Base-by-base conservation (phyloP, 2,329 filamentous ascomycete species). In the Nigrospora oryzae region DNA sequence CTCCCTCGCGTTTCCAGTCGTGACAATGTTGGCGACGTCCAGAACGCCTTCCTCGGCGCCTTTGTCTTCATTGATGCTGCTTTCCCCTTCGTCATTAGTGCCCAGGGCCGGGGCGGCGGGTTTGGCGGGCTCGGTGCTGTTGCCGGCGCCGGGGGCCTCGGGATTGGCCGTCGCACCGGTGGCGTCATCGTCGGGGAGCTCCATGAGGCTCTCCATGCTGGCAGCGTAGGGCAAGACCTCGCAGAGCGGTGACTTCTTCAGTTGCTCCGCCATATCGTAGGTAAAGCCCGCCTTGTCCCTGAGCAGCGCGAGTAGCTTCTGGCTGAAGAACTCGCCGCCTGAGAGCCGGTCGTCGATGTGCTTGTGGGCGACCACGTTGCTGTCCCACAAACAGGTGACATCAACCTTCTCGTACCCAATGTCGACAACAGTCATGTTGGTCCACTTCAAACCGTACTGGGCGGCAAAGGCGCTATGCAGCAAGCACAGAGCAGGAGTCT, bases 371-470 rank as follows among this genome's bases (percentile, higher is more conserved):
- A 68, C 75, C 5, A 94, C 77, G 38, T 81, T 69, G 56, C 86
- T 91, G 50, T 97, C 91, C 46, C 84, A 83, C 41, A 98, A 81
- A 46, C 90, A 91, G 1, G 89, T 95, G 16, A 98, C 79, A 57
- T 98, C 90, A 19, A 91, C 88, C 69, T 97, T 97, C 57, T 88
- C 82, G 61, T 83, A 88, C 11, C 93, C 93, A 48, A 98, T 85
- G 62, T 98, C 93, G 19, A 98, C 75, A 16, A 98, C 79, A 0
- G 89, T 93, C 57, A 93, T 84, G 54, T 80, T 89, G 31, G 83
- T 75, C 70, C 74, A 76, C 61, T 79, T 80, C 30, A 89, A 76
- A 11, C 89, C 90, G 59, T 94, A 97, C 46, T 93, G 84, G 1
- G 89, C 86, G 23, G 93, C 90, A 39, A 94, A 69, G 3, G 88